Percentiles rank a stretch among this genome's conserved stretches.
Evolutionary conservation across 2,329 filamentous ascomycete species (phyloP).

Genomic region (Alternaria sp.): DNA sequence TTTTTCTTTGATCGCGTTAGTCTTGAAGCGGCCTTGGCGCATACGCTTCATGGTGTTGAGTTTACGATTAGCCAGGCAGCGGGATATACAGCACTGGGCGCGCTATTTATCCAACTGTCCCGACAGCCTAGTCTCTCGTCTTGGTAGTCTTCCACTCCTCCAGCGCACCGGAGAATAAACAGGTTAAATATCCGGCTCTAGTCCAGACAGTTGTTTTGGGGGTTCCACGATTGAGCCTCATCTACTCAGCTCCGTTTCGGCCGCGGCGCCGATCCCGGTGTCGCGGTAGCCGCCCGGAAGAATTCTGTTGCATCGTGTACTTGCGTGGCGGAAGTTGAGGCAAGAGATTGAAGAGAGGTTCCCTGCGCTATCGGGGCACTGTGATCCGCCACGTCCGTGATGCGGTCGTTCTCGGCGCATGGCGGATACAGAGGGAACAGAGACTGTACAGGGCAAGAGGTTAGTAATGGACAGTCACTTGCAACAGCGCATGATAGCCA

Average conservation of each 20-base stretch:
- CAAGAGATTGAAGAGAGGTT: constrained; percentile 8
- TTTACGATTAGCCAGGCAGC: constrained; percentile 5
- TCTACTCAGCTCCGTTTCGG: constrained; percentile 30
- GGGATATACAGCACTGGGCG: not conserved
- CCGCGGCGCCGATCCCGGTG: constrained; percentile 36
- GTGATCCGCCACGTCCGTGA: constrained; percentile 8
- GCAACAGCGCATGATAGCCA: not conserved
- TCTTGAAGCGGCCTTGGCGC: constrained; percentile 7
- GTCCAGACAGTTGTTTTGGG: constrained; percentile 10
- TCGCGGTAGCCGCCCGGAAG: constrained; percentile 34
- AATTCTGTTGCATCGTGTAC: constrained; percentile 23
- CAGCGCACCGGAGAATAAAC: constrained; percentile 23
- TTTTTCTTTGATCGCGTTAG: not conserved
- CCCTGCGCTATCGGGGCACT: constrained; percentile 8
- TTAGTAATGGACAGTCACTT: constrained; percentile 22
- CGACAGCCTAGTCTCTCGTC: constrained; percentile 16
- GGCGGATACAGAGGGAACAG: constrained; percentile 7
- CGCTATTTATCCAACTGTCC: constrained; percentile 18
- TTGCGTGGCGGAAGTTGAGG: constrained; percentile 2
- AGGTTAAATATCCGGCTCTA: constrained; percentile 32
- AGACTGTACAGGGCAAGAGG: constrained; percentile 12
- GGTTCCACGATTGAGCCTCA: constrained; percentile 27
- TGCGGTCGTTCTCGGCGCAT: constrained; percentile 18
- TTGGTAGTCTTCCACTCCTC: not conserved
- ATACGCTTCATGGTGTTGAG: constrained; percentile 2